Base-by-base conservation (phyloP, 805 yeast species). In the Yamadazyma olivae region DNA sequence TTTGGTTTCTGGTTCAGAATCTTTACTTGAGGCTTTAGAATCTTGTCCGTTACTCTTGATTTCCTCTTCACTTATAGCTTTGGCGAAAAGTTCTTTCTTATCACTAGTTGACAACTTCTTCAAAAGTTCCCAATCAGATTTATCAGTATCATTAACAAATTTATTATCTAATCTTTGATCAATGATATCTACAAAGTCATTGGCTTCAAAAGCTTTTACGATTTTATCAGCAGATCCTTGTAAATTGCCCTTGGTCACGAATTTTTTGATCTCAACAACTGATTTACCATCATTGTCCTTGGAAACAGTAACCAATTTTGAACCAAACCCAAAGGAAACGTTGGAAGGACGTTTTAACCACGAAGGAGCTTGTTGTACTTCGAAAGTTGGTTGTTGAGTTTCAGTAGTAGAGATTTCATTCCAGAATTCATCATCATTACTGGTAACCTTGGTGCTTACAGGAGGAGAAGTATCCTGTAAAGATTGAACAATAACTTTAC, bases 251-350 rank as follows among this genome's bases (percentile, higher is more conserved):
- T 67, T 70, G 8, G 64, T 50, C 4, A 43, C 49, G 57, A 72
- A 57, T 46, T 73, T 75, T 17, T 66, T 52, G 38, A 79, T 62
- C 17, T 57, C 56, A 14, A 78, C 57, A 5, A 59, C 39, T 18
- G 78, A 67, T 49, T 71, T 50, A 10, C 65, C 67, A 28, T 50
- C 44, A 7, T 70, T 64, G 35, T 61, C 67, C 7, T 65, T 61
- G 24, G 57, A 50, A 10, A 82, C 78, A 9, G 70, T 58, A 3
- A 83, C 90, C 27, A 93, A 57, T 62, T 87, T 88, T 35, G 96
- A 95, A 42, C 99, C 99, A 64, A 89, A 91, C 0, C 95, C 98
- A 71, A 95, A 93, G 2, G 79, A 67, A 10, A 83, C 96, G 32
- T 82, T 71, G 4, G 76, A 70, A 9, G 88, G 88, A 46, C 83